Evolutionary conservation across 225 moss, liverwort and hornwort genomes (phyloP).

Genomic region (Neckera pumila): DNA sequence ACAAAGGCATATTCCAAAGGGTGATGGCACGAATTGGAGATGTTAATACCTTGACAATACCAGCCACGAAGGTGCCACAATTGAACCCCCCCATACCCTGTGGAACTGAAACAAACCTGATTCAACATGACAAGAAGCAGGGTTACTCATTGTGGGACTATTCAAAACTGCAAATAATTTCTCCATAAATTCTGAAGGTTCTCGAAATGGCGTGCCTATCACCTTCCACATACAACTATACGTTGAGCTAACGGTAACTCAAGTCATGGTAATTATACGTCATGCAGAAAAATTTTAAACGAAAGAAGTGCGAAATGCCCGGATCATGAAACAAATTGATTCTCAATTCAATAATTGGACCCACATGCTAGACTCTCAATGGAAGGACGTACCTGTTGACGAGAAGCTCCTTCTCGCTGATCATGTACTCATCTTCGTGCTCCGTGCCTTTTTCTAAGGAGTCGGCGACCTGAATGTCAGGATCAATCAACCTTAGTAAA

Average conservation of each 20-base stretch:
- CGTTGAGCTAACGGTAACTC: neutral
- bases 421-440: conserved; percentile 97
- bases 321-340: neutral
- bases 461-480: conserved; percentile 54
- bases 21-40: neutral
- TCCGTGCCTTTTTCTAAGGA: conserved; percentile 90
- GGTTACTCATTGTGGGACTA: neutral
- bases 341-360: neutral
- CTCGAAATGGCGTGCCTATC: neutral
- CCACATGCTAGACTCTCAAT: neutral
- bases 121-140: neutral
- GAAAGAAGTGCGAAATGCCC: neutral
- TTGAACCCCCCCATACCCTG: conserved; percentile 91
- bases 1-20: neutral
- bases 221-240: neutral
- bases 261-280: neutral
- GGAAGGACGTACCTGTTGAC: conserved; percentile 52
- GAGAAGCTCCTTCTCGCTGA: conserved; percentile 82
- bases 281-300: neutral
- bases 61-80: conserved; percentile 85
- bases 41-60: conserved; percentile 65
- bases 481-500: neutral
- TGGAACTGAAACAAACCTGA: conserved; percentile 81
- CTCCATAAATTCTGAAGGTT: neutral
- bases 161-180: neutral